A percentile compares a stretch with the other conserved stretches of the same genome.
Evolutionary conservation across 2,329 filamentous ascomycete species (phyloP).

Genomic region (Trichoderma endophyticum): DNA sequence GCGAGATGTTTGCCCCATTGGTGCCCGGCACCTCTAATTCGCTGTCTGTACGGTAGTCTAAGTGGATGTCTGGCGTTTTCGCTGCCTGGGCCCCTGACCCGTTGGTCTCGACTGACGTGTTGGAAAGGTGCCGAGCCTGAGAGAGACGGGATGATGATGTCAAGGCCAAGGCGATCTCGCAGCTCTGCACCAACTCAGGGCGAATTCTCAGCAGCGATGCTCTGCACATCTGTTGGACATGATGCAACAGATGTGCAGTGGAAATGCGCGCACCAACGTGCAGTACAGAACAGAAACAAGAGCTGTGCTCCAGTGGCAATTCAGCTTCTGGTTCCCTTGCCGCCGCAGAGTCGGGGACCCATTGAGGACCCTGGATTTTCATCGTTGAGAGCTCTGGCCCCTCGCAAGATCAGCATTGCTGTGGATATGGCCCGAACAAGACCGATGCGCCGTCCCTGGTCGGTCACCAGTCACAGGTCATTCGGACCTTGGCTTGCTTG

Average conservation of each 20-base stretch:
- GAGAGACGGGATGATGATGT: constrained; percentile 9
- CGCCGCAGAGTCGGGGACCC: not conserved
- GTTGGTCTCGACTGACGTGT: constrained; percentile 2
- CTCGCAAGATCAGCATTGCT: constrained; percentile 14
- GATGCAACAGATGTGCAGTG: not conserved
- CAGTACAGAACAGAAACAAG: not conserved
- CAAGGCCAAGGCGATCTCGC: constrained; percentile 16
- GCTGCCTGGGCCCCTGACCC: not conserved
- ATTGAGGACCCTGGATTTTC: constrained; percentile 12
- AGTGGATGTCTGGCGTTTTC: not conserved
- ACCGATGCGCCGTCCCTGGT: constrained; percentile 10
- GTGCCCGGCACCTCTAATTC: constrained; percentile 2
- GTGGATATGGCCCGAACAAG: constrained; percentile 15
- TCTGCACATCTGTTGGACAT: constrained; percentile 3
- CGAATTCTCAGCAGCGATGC: not conserved
- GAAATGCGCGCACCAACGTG: not conserved
- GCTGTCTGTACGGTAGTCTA: not conserved
- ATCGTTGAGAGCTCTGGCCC: constrained; percentile 8
- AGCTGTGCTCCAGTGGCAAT: not conserved
- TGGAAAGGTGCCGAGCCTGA: not conserved
- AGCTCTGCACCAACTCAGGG: not conserved
- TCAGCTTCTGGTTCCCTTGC: not conserved
- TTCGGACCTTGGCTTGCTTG: not conserved
- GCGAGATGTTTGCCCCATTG: constrained; percentile 9
- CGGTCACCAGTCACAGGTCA: constrained; percentile 3